phyloP scores from a whole-genome alignment of 2,329 filamentous ascomycete species.

The Trichoderma sp. region DNA sequence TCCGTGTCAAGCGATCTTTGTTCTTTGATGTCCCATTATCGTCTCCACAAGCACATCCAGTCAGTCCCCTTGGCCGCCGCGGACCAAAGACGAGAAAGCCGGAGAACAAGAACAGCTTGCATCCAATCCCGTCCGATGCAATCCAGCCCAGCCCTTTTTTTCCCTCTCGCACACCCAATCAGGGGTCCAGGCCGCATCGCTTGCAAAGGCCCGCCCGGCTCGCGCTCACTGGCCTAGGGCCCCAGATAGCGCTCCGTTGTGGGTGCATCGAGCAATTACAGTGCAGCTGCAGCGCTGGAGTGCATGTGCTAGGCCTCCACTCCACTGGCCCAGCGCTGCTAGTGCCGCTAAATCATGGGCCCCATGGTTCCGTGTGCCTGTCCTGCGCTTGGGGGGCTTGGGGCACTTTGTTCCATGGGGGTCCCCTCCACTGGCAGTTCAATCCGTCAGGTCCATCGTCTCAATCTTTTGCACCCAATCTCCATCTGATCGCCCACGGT shows the following conservation, averaged over 20 bases:
- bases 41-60: no score
- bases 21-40: no score
- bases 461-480: slow-evolving; percentile 22
- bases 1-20: no score
- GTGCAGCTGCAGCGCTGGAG: not conserved
- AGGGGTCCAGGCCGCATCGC: slow-evolving; percentile 18
- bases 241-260: slow-evolving; percentile 10
- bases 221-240: slow-evolving; percentile 19
- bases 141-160: slow-evolving; percentile 3
- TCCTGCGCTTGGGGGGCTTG: not conserved
- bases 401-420: slow-evolving; percentile 17
- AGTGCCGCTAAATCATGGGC: slow-evolving; percentile 5
- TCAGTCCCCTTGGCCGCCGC: no score
- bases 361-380: slow-evolving; percentile 21
- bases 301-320: slow-evolving; percentile 13
- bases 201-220: slow-evolving; percentile 17
- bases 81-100: no score
- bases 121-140: not conserved
- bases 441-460: not conserved
- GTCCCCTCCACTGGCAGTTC: slow-evolving; percentile 12
- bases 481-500: slow-evolving; percentile 25
- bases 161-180: slow-evolving; percentile 14
- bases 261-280: slow-evolving; percentile 16
- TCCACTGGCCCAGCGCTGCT: slow-evolving; percentile 2
- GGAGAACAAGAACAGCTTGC: no score